Conservation (phyloP, 768 basidiomycete genomes). For the Lactifluus volemus region DNA sequence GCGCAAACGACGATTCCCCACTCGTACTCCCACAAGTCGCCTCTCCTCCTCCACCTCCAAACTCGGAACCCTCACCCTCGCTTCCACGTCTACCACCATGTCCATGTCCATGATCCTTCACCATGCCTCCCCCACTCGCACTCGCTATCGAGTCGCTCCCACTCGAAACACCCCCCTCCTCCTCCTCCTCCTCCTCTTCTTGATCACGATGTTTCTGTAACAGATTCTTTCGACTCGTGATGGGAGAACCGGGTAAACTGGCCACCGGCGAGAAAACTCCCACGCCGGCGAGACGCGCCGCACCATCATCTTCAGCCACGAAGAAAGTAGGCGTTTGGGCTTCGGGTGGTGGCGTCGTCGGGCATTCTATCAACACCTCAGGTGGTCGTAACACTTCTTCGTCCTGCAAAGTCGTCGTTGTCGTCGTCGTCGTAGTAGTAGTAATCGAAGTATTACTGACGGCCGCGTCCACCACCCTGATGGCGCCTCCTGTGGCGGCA, state of each 20-base stretch:
- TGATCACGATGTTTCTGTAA: background rate
- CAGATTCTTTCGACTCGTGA: conserved; percentile 23
- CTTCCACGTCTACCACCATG: background rate
- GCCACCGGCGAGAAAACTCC: conserved; percentile 66
- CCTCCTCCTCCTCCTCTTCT: conserved; percentile 2
- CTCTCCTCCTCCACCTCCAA: background rate
- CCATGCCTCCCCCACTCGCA: background rate
- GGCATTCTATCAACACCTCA: background rate
- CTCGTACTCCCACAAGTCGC: conserved; percentile 10
- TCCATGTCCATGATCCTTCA: background rate
- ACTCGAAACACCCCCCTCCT: background rate
- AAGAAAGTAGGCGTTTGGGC: conserved; percentile 1
- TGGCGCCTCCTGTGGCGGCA: background rate
- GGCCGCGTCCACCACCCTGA: too few relatives aligned
- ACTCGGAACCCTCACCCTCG: background rate
- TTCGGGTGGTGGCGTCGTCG: background rate
- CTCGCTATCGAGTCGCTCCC: background rate
- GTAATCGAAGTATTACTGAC: too few relatives aligned
- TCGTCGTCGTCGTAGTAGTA: background rate
- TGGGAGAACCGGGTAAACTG: conserved; percentile 60
- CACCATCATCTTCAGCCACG: conserved; percentile 11
- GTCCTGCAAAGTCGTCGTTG: background rate
- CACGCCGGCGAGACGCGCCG: conserved; percentile 46
- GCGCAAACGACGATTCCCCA: conserved; percentile 29
- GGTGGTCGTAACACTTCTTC: background rate